Base-by-base conservation (phyloP, 2,329 filamentous ascomycete species). In the Paraphoma chrysanthemicola region DNA sequence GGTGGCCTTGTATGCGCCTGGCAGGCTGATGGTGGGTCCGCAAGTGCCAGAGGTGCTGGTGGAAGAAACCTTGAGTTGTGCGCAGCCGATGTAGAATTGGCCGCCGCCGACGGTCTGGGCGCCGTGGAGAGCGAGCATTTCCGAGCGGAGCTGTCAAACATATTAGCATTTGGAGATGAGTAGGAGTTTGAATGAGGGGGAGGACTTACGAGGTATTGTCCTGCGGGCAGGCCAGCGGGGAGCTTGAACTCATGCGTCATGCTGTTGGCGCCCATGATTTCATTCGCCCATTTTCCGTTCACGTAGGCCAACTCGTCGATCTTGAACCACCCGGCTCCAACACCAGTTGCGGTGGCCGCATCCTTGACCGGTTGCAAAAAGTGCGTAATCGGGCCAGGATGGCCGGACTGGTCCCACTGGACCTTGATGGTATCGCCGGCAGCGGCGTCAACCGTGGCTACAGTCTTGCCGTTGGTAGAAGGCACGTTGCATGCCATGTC, bases 331-430 rank as follows among this genome's bases (percentile, higher is more conserved):
- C 67, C 65, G 6, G 69, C 63, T 17, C 73, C 74, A 28, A 69
- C 63, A 44, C 71, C 73, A 44, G 67, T 68, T 9, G 64, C 71
- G 41, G 63, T 57, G 29, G 61, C 59, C 10, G 72, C 83, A 75
- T 88, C 89, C 76, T 89, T 86, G 63, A 90, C 81, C 59, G 71
- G 73, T 17, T 70, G 69, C 55, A 70, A 70, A 38, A 76, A 66
- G 61, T 74, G 72, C 12, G 71, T 74, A 53, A 76, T 74, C 11
- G 73, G 70, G 8, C 73, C 73, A 9, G 70, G 72, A 59, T 75
- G 73, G 29, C 61, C 56, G 17, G 70, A 80, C 17, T 56, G 49
- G 54, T 72, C 66, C 69, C 71, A 72, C 47, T 72, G 62, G 30
- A 74, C 69, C 53, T 69, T 75, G 66, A 76, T 73, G 17, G 60